phyloP scores from a whole-genome alignment of 352 stramenopile species.

The Phytophthora ramorum region DNA sequence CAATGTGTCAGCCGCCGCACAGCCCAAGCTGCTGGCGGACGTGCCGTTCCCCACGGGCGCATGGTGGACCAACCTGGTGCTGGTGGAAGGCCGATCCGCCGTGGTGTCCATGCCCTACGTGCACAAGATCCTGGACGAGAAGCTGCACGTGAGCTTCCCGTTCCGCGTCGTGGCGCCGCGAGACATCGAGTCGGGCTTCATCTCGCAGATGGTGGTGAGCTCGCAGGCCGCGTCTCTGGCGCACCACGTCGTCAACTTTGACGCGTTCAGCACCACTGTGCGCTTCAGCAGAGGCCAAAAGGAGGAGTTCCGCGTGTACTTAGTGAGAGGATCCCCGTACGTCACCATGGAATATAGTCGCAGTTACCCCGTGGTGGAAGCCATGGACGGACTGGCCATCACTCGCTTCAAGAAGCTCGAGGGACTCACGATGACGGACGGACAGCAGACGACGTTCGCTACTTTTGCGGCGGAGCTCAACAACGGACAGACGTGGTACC shows the following conservation, averaged over 20 bases:
- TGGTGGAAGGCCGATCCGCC: slow-evolving; percentile 60
- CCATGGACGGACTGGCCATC: slow-evolving; percentile 57
- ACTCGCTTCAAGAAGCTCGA: slow-evolving; percentile 56
- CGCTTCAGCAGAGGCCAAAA: slow-evolving; percentile 51
- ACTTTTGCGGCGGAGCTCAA: slow-evolving; percentile 60
- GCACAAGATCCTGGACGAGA: slow-evolving; percentile 56
- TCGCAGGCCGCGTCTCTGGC: slow-evolving; percentile 23
- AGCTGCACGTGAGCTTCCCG: slow-evolving; percentile 78
- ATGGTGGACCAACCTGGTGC: slow-evolving; percentile 86
- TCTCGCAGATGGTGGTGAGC: slow-evolving; percentile 69
- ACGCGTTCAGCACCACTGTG: slow-evolving; percentile 71
- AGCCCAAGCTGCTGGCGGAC: slow-evolving; percentile 43
- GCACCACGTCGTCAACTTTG: slow-evolving; percentile 75
- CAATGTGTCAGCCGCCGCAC: not conserved
- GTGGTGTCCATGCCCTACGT: slow-evolving; percentile 80
- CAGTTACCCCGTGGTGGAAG: slow-evolving; percentile 62
- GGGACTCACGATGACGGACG: slow-evolving; percentile 50
- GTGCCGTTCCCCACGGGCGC: slow-evolving; percentile 80
- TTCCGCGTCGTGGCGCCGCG: slow-evolving; percentile 76
- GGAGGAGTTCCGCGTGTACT: slow-evolving; percentile 57
- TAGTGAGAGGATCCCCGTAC: slow-evolving; percentile 86
- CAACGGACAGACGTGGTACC: slow-evolving; percentile 72
- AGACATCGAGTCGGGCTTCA: slow-evolving; percentile 75
- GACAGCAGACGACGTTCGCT: slow-evolving; percentile 51
- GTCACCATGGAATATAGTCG: slow-evolving; percentile 72